phyloP scores from a whole-genome alignment of 306 rosid genomes.

The Castanea mollissima region DNA sequence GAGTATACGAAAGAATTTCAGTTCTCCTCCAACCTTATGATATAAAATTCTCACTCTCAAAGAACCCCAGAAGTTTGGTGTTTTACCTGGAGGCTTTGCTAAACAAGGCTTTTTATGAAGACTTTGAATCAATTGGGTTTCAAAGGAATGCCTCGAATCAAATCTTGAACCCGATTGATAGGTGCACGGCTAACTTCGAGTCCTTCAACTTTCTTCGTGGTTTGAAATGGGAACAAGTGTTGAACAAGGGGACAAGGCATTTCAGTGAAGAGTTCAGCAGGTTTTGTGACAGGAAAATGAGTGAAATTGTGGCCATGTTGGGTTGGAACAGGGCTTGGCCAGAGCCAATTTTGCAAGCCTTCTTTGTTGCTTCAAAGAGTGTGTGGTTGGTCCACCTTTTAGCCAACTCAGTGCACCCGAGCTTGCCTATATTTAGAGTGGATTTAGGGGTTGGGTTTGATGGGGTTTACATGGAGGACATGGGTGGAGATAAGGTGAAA shows the following conservation, averaged over 20 bases:
- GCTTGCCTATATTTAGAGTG: constrained; percentile 67
- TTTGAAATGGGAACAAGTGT: constrained; percentile 85
- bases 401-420: constrained; percentile 76
- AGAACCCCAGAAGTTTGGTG: constrained; percentile 58
- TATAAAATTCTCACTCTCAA: constrained; percentile 46
- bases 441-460: constrained; percentile 58
- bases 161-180: constrained; percentile 60
- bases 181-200: constrained; percentile 52
- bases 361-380: constrained; percentile 79
- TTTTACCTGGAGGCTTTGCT: constrained; percentile 72
- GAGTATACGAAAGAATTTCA: constrained; percentile 61
- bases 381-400: constrained; percentile 85
- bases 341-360: constrained; percentile 80
- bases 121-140: constrained; percentile 77
- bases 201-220: constrained; percentile 52
- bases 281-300: constrained; percentile 93
- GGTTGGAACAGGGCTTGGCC: constrained; percentile 99
- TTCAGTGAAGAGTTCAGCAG: constrained; percentile 91
- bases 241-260: constrained; percentile 89
- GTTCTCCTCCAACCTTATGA: constrained; percentile 73
- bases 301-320: constrained; percentile 80
- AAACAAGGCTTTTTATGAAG: constrained; percentile 71
- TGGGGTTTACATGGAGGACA: constrained; percentile 87
- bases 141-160: constrained; percentile 46
- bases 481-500: constrained; percentile 63